These are phyloP conservation scores for Sclerotinia glacialis DNA, from an alignment of 2,329 filamentous ascomycete species.

Conservation along the genomic window DNA sequence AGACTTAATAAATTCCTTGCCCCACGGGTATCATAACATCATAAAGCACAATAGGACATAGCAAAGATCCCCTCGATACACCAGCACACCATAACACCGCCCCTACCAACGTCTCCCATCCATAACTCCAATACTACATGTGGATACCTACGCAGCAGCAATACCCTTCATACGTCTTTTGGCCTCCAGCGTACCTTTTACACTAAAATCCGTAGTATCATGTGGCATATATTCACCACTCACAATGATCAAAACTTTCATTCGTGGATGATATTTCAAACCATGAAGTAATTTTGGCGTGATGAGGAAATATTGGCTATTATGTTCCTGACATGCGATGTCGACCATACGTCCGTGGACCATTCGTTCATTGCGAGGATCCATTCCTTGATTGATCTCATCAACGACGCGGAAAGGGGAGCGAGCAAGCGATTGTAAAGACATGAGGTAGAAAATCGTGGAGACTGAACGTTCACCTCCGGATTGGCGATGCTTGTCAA, in stretches of 20 bases:
- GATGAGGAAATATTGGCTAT: conserved; percentile 91
- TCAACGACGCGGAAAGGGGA: conserved; percentile 97
- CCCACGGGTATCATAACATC: background rate
- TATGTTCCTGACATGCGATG: conserved; percentile 83
- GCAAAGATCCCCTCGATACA: background rate
- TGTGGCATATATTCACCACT: conserved; percentile 73
- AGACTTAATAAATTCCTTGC: background rate
- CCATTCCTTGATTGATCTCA: conserved; percentile 99
- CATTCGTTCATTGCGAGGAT: conserved; percentile 96
- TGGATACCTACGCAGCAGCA: background rate
- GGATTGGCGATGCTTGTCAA: conserved; percentile 91
- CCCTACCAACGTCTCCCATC: background rate
- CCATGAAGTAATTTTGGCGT: conserved; percentile 90
- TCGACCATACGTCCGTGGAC: conserved; percentile 98
- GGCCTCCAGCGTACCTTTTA: conserved; percentile 35
- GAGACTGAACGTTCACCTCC: conserved; percentile 94
- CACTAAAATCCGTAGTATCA: conserved; percentile 41
- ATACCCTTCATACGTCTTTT: conserved; percentile 33
- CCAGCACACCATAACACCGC: background rate
- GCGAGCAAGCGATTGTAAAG: conserved; percentile 86
- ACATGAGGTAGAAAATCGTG: conserved; percentile 99
- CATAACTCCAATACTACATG: background rate
- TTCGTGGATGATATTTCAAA: conserved; percentile 81
- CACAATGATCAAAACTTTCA: conserved; percentile 92
- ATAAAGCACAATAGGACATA: background rate